These are phyloP conservation scores for Serpula lacrymans DNA, from an alignment of 768 basidiomycete species.

Conservation along the genomic window DNA sequence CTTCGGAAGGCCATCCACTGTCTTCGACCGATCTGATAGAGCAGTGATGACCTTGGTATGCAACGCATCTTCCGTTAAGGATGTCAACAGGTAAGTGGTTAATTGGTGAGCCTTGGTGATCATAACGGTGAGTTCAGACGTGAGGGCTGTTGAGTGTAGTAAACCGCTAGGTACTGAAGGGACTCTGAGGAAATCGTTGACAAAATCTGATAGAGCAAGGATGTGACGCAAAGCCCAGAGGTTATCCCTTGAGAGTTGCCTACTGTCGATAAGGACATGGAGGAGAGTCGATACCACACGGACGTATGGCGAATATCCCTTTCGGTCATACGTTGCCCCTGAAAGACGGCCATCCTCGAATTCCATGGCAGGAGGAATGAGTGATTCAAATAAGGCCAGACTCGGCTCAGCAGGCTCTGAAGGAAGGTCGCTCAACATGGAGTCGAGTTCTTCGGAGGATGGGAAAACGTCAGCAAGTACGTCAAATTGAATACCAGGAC, in stretches of 20 bases:
- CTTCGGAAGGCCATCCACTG: constrained; percentile 18
- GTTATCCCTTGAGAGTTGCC: constrained; percentile 55
- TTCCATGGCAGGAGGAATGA: constrained; percentile 45
- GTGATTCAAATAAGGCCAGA: constrained; percentile 56
- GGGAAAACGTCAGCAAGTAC: constrained; percentile 54
- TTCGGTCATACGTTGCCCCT: constrained; percentile 34
- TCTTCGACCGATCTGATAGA: constrained; percentile 19
- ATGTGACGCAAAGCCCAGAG: constrained; percentile 71
- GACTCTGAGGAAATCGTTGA: constrained; percentile 56
- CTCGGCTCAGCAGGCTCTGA: constrained; percentile 48
- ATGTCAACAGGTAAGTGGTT: constrained; percentile 60
- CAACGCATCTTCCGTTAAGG: constrained; percentile 44
- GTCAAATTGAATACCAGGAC: constrained; percentile 36
- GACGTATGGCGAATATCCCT: constrained; percentile 61
- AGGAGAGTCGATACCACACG: constrained; percentile 58
- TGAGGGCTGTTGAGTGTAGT: constrained; percentile 39
- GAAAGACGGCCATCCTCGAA: constrained; percentile 11
- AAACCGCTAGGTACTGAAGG: constrained; percentile 47
- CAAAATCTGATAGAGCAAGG: constrained; percentile 57
- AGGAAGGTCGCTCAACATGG: constrained; percentile 43
- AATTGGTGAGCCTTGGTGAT: constrained; percentile 47
- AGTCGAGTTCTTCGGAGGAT: constrained; percentile 40
- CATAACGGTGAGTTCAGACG: constrained; percentile 36
- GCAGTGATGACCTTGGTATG: constrained; percentile 39
- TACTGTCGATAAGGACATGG: constrained; percentile 52